phyloP scores from a whole-genome alignment of 2,329 filamentous ascomycete genomes.

The Penicillium occitanis region DNA sequence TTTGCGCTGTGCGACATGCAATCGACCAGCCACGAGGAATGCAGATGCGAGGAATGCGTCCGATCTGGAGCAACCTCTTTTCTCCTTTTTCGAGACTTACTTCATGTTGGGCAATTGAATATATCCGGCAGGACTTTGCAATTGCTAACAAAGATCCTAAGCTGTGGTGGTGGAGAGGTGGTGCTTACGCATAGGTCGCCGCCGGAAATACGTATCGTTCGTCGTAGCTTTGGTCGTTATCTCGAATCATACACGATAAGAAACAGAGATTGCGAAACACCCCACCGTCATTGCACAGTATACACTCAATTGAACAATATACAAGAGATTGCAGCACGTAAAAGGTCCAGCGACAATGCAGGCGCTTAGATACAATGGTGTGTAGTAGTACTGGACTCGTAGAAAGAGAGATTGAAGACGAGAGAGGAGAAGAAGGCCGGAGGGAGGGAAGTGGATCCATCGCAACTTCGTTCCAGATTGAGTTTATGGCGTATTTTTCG shows the following conservation, averaged over 20 bases:
- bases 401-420: background rate
- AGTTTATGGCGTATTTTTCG: background rate
- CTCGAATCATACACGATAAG: background rate
- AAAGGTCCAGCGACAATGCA: background rate
- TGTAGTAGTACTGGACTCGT: background rate
- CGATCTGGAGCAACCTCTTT: background rate
- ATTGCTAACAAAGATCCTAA: background rate
- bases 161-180: background rate
- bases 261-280: background rate
- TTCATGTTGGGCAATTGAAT: constrained; percentile 1
- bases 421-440: background rate
- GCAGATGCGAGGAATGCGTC: background rate
- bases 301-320: background rate
- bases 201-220: background rate
- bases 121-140: background rate
- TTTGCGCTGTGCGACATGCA: background rate
- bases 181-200: background rate
- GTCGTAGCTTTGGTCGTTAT: constrained; percentile 7
- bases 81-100: background rate
- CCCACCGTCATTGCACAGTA: background rate
- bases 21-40: background rate
- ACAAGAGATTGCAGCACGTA: background rate
- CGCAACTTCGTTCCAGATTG: background rate
- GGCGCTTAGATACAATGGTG: background rate
- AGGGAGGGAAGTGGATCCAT: background rate